Percentiles rank a stretch among this genome's conserved stretches.
Conservation (phyloP, 768 basidiomycete genomes). For the Naematelia aurantialba region DNA sequence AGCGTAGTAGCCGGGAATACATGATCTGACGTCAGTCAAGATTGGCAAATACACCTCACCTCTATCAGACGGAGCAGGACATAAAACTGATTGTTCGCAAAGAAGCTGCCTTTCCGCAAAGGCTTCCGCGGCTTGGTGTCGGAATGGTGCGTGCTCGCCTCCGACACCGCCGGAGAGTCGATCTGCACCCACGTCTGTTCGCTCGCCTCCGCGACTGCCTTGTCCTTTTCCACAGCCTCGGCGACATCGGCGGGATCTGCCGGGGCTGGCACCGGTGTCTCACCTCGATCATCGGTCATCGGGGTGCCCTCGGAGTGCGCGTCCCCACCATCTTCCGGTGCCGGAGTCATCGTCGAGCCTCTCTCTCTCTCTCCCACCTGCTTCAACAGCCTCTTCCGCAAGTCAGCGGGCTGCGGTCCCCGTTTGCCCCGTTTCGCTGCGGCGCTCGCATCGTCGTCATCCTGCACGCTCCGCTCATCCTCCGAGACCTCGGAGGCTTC, state of each 20-base stretch:
- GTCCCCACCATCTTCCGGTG: constrained; percentile 28
- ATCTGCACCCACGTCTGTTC: constrained; percentile 51
- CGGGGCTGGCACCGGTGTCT: constrained; percentile 41
- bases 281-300: constrained; percentile 31
- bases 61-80: constrained; percentile 81
- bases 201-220: constrained; percentile 40
- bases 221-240: constrained; percentile 46
- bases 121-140: constrained; percentile 11
- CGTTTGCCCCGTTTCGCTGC: constrained; percentile 32
- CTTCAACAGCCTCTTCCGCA: constrained; percentile 74
- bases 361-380: constrained; percentile 55
- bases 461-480: constrained; percentile 52
- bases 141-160: constrained; percentile 20
- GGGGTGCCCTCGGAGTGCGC: constrained; percentile 46
- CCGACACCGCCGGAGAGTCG: constrained; percentile 31
- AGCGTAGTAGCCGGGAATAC: constrained; percentile 47
- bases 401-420: constrained; percentile 58
- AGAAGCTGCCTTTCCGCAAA: constrained; percentile 57
- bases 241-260: constrained; percentile 43
- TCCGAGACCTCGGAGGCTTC: constrained; percentile 60
- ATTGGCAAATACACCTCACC: constrained; percentile 56
- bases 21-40: constrained; percentile 11
- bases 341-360: constrained; percentile 34
- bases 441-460: constrained; percentile 42
- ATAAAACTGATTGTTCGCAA: constrained; percentile 90